phyloP scores from a whole-genome alignment of 2,329 filamentous ascomycete species.

The Pseudocercospora eumusae region DNA sequence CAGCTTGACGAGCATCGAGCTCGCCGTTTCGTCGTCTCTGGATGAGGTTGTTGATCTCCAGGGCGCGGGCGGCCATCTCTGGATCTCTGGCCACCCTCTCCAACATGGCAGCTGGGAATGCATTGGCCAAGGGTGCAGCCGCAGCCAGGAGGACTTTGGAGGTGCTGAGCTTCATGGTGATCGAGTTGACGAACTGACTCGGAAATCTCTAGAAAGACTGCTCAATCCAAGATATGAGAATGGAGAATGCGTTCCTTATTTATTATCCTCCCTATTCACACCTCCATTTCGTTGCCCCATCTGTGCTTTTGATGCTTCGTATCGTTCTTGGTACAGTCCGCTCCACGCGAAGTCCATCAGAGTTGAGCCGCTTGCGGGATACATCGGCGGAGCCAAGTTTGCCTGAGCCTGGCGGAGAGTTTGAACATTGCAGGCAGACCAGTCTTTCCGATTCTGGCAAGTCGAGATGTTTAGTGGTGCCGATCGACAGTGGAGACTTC shows the following conservation, averaged over 20 bases:
- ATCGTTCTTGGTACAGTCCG: not conserved
- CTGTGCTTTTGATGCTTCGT: not conserved
- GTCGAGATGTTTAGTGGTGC: not conserved
- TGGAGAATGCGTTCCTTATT: not conserved
- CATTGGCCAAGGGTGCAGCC: slow-evolving; percentile 14
- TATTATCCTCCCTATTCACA: not conserved
- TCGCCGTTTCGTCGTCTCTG: slow-evolving; percentile 25
- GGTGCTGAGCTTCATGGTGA: slow-evolving; percentile 20
- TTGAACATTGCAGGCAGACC: too few relatives aligned
- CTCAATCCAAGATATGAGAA: not conserved
- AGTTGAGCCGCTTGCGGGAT: slow-evolving; percentile 1
- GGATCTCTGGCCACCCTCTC: slow-evolving; percentile 1
- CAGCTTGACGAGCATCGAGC: slow-evolving; percentile 24
- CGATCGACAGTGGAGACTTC: slow-evolving; percentile 5
- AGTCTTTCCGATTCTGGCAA: slow-evolving; percentile 4
- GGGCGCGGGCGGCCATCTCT: slow-evolving; percentile 12
- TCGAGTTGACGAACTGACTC: not conserved
- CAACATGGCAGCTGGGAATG: slow-evolving; percentile 20
- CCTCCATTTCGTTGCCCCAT: not conserved
- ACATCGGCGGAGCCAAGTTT: not conserved
- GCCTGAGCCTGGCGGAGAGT: not conserved
- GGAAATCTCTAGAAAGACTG: slow-evolving; percentile 6
- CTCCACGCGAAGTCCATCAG: not conserved
- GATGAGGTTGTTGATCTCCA: slow-evolving; percentile 10
- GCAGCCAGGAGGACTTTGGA: slow-evolving; percentile 11